Evolutionary conservation across 1,284 basidiomycete species (phyloP), one percentile per base, ranked within the genome.

Genomic region (Rhizopogon parksii): DNA sequence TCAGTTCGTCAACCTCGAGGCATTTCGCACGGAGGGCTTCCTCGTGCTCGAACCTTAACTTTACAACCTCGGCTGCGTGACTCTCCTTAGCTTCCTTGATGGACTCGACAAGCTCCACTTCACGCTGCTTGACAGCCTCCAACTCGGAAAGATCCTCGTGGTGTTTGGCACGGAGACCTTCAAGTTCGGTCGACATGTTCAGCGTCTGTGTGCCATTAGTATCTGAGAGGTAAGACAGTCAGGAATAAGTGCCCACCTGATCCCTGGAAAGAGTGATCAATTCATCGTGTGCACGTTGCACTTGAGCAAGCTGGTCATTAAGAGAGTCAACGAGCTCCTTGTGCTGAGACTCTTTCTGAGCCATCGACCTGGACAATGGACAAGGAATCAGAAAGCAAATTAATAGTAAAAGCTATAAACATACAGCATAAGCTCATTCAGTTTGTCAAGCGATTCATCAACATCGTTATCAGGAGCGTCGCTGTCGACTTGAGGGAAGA

Each of bases 281-380:
- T 50, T 88, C 88, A 58, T 94, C 90, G 51, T 89, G 78, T 63
- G 91, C 86, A 38, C 85, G 77, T 49, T 80, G 80, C 25, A 90
- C 76, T 56, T 82, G 78, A n/a, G 57, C 63, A 7, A 95, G 73
- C 61, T 94, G 79, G 11, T 70, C 65, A 32, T 81, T 80, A 53
- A 95, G 74, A n/a, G 71, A 70, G 42, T 89, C 82, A 12, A 93
- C 83, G 24, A 76, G 63, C 61, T 94, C 89, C 19, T 81, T 80
- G 66, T 95, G 91, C 45, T 80, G 74, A 2, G 88, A 88, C 67
- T 96, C 92, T 66, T 95, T 95, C 71, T 91, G 87, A 2, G 92
- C 92, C 93, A 96, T 95, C 1, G 93, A 90, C 53, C 91, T 91
- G 52, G 47, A 50, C 35, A 46, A 43, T 25, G 37, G 21, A 36